Conservation (phyloP, 257 asterid genomes). For the Echium plantagineum region DNA sequence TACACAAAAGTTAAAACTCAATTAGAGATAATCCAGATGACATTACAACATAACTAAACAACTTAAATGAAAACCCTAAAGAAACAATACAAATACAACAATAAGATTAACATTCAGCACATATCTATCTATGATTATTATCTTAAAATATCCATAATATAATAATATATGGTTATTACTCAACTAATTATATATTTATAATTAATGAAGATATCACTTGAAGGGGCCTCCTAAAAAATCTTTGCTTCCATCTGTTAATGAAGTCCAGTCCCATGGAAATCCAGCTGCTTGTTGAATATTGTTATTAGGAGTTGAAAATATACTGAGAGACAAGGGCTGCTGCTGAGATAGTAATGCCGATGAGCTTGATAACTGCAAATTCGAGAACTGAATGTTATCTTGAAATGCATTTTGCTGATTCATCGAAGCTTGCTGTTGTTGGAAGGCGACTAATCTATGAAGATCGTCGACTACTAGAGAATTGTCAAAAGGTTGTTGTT, state of each 20-base stretch:
- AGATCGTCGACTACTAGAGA: slow-evolving; percentile 51
- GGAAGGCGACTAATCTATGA: slow-evolving; percentile 48
- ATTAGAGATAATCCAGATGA: too few relatives aligned
- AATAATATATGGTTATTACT: too few relatives aligned
- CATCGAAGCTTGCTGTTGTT: slow-evolving; percentile 16
- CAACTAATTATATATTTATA: too few relatives aligned
- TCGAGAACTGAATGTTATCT: background rate
- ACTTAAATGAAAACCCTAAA: too few relatives aligned
- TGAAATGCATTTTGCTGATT: background rate
- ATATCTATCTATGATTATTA: too few relatives aligned
- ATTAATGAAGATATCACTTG: background rate
- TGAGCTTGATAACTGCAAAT: slow-evolving; percentile 12
- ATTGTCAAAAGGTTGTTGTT: slow-evolving; percentile 19
- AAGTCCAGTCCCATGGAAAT: slow-evolving; percentile 80
- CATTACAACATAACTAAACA: too few relatives aligned
- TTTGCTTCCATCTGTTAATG: slow-evolving; percentile 19
- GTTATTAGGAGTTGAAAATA: slow-evolving; percentile 28
- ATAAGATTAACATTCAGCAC: too few relatives aligned
- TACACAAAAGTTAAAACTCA: too few relatives aligned
- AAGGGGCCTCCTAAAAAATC: slow-evolving; percentile 8
- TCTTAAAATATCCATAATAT: too few relatives aligned
- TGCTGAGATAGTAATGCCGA: slow-evolving; percentile 14
- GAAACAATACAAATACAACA: too few relatives aligned
- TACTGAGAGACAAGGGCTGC: slow-evolving; percentile 15
- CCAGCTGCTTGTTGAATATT: slow-evolving; percentile 16